A percentile compares a stretch with the other conserved stretches of the same genome.
phyloP scores from a whole-genome alignment of 371 early-diverging fungal genomes.

The Mucor saturninus region DNA sequence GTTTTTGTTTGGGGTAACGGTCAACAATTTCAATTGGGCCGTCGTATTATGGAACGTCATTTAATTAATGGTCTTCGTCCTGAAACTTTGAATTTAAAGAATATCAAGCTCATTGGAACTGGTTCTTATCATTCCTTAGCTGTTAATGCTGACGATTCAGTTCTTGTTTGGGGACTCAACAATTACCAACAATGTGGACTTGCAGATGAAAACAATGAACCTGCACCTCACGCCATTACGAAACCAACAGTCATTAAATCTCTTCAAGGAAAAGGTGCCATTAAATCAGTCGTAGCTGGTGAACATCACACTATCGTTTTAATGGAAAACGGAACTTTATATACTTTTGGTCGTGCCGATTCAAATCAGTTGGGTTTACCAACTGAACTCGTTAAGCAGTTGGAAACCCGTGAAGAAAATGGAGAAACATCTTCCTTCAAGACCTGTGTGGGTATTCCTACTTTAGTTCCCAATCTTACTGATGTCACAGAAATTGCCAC shows the following conservation, averaged over 20 bases:
- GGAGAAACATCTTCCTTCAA: conserved; percentile 52
- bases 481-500: conserved; percentile 68
- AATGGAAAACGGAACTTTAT: conserved; percentile 75
- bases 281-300: conserved; percentile 77
- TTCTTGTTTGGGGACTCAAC: conserved; percentile 95
- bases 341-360: conserved; percentile 88
- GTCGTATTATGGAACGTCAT: conserved; percentile 73
- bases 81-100: conserved; percentile 57
- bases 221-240: conserved; percentile 43
- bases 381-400: conserved; percentile 27
- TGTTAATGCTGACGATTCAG: conserved; percentile 64
- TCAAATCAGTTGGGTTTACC: conserved; percentile 93
- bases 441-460: conserved; percentile 65
- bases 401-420: conserved; percentile 28
- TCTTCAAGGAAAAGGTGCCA: conserved; percentile 46
- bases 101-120: conserved; percentile 72
- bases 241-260: conserved; percentile 59
- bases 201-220: conserved; percentile 49
- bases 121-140: conserved; percentile 92
- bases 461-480: conserved; percentile 51
- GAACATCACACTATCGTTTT: conserved; percentile 89
- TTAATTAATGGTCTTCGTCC: conserved; percentile 66
- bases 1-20: conserved; percentile 95
- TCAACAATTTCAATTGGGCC: conserved; percentile 95
- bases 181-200: conserved; percentile 92